Evolutionary conservation across 345 rosid species (phyloP).

Genomic region (Sonneratia alba): DNA sequence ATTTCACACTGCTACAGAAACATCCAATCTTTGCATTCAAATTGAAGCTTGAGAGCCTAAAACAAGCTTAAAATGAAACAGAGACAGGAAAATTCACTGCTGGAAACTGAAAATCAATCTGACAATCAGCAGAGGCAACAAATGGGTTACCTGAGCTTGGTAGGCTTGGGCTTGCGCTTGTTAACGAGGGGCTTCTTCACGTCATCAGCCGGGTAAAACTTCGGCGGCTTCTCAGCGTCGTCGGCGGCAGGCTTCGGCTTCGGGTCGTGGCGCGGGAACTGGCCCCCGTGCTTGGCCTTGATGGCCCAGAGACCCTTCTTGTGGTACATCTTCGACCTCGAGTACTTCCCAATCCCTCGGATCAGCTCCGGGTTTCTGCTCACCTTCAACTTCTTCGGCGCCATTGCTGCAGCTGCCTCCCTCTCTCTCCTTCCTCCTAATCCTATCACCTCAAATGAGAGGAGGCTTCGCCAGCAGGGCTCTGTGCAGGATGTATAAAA

Average conservation of each 20-base stretch:
- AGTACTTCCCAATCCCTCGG: slow-evolving; percentile 54
- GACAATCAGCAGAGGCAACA: background rate
- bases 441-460: background rate
- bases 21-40: background rate
- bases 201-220: slow-evolving; percentile 80
- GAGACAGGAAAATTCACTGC: background rate
- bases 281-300: slow-evolving; percentile 85
- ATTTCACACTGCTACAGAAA: background rate
- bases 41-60: background rate
- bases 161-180: slow-evolving; percentile 58
- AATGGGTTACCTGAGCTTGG: slow-evolving; percentile 50
- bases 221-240: slow-evolving; percentile 41
- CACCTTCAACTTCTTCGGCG: slow-evolving; percentile 28
- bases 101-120: too few species aligned
- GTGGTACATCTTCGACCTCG: slow-evolving; percentile 59
- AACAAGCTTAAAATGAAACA: background rate
- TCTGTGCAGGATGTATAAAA: too few species aligned
- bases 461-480: too few species aligned
- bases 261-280: slow-evolving; percentile 69
- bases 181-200: slow-evolving; percentile 71
- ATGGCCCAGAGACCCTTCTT: slow-evolving; percentile 70
- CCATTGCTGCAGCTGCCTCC: slow-evolving; percentile 24
- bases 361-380: slow-evolving; percentile 52
- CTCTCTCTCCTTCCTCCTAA: background rate
- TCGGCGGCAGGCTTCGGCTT: slow-evolving; percentile 36